Evolutionary conservation across 106 monocot genomes (phyloP).

Genomic region (Dioscorea alata): DNA sequence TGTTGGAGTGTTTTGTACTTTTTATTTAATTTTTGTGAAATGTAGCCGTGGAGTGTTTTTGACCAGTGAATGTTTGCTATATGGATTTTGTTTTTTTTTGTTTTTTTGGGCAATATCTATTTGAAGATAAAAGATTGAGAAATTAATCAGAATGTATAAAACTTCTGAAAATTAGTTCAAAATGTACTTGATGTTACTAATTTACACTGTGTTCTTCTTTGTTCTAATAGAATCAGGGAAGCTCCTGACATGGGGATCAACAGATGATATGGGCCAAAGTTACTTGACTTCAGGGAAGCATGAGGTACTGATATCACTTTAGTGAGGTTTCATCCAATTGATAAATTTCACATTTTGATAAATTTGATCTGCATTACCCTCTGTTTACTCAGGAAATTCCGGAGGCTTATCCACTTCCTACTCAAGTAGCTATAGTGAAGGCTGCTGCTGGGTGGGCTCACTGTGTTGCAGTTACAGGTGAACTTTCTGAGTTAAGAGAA

Average conservation of each 20-base stretch:
- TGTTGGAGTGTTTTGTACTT: too few species aligned
- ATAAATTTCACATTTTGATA: background rate
- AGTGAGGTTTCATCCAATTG: background rate
- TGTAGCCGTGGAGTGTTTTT: too few species aligned
- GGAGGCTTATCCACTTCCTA: constrained; percentile 79
- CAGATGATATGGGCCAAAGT: constrained; percentile 94
- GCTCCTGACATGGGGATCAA: constrained; percentile 93
- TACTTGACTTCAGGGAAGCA: constrained; percentile 93
- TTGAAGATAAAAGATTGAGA: too few species aligned
- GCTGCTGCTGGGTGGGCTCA: constrained; percentile 99
- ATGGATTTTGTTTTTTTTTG: too few species aligned
- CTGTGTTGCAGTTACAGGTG: constrained; percentile 84
- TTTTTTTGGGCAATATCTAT: too few species aligned
- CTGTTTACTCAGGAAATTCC: constrained; percentile 67
- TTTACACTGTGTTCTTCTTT: background rate
- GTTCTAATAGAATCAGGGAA: constrained; percentile 70
- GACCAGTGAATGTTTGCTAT: too few species aligned
- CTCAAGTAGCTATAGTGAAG: constrained; percentile 45
- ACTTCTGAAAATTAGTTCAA: background rate
- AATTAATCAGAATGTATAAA: too few species aligned
- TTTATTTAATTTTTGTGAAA: too few species aligned
- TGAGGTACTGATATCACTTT: constrained; percentile 42
- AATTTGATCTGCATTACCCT: background rate
- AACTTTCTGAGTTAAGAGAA: background rate
- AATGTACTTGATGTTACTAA: background rate